Percentiles rank a stretch among this genome's conserved stretches.
Conservation (phyloP, 306 rosid genomes). For the Acmispon strigosus region DNA sequence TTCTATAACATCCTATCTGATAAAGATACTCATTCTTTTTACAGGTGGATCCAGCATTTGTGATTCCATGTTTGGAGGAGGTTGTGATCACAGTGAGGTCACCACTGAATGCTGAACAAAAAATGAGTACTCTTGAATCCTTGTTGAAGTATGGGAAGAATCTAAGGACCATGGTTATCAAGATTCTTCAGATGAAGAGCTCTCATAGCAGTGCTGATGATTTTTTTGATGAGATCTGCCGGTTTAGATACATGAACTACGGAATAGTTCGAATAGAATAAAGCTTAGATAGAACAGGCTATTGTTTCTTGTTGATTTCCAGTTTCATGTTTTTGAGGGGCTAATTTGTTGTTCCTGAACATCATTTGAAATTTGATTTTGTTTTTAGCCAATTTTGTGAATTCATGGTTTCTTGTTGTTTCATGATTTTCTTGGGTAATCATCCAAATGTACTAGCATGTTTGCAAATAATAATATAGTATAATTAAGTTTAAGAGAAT, state of each 20-base stretch:
- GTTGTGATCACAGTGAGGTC: conserved; percentile 75
- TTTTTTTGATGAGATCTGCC: conserved; percentile 86
- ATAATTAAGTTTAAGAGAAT: too few relatives aligned
- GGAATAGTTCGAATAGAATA: conserved; percentile 68
- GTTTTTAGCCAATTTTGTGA: too few relatives aligned
- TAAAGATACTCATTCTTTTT: background rate
- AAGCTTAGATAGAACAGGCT: background rate
- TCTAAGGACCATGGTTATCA: conserved; percentile 63
- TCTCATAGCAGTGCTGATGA: conserved; percentile 82
- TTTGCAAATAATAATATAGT: too few relatives aligned
- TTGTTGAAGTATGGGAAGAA: conserved; percentile 65
- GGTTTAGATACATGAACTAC: conserved; percentile 57
- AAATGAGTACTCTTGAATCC: conserved; percentile 85
- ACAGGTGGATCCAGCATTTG: conserved; percentile 75
- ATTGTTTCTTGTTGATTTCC: conserved; percentile 16
- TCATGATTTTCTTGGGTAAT: too few relatives aligned
- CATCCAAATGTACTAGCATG: too few relatives aligned
- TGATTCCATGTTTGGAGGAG: conserved; percentile 80
- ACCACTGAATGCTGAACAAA: conserved; percentile 91
- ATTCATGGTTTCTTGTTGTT: too few relatives aligned
- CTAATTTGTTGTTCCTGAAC: too few relatives aligned
- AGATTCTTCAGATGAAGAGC: conserved; percentile 94
- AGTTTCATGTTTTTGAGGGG: too few relatives aligned
- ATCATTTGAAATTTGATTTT: too few relatives aligned
- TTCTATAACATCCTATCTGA: conserved; percentile 5